A percentile compares a stretch with the other conserved stretches of the same genome.
Conservation (phyloP, 2,329 filamentous ascomycete species). For the Colletotrichum caudatum region DNA sequence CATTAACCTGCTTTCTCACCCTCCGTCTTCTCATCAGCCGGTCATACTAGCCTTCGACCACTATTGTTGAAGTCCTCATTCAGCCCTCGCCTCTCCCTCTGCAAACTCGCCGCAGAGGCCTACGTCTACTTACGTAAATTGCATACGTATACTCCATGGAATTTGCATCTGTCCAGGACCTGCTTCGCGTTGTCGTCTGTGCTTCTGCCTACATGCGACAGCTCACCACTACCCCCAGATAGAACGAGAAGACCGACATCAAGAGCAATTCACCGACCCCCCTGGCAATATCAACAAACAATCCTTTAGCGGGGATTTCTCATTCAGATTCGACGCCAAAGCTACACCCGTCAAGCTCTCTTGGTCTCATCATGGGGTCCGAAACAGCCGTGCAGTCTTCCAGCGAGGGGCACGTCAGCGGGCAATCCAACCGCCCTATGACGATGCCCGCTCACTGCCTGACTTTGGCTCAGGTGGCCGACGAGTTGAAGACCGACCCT, state of each 20-base stretch:
- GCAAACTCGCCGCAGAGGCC: constrained; percentile 3
- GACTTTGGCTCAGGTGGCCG: constrained; percentile 58
- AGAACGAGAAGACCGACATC: constrained; percentile 3
- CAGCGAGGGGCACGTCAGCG: constrained; percentile 50
- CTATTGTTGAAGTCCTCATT: no score
- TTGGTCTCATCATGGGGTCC: constrained; percentile 9
- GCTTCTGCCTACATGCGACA: constrained; percentile 37
- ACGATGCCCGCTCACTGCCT: constrained; percentile 70
- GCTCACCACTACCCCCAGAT: constrained; percentile 34
- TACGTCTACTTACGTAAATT: not conserved
- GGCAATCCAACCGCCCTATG: constrained; percentile 55
- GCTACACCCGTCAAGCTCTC: no score
- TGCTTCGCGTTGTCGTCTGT: constrained; percentile 36
- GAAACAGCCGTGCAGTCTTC: constrained; percentile 16
- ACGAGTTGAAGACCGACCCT: constrained; percentile 64
- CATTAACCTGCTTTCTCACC: no score
- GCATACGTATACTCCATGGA: constrained; percentile 21
- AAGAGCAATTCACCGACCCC: not conserved
- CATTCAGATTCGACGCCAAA: no score
- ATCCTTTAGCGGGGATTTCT: no score
- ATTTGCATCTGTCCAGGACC: constrained; percentile 25
- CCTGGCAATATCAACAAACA: no score
- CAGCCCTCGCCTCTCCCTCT: not conserved
- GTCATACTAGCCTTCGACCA: no score
- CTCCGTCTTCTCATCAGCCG: no score